Evolutionary conservation across 2,329 filamentous ascomycete species (phyloP), one percentile per base, ranked within the genome.

Genomic region (Penicillium verrucosum): DNA sequence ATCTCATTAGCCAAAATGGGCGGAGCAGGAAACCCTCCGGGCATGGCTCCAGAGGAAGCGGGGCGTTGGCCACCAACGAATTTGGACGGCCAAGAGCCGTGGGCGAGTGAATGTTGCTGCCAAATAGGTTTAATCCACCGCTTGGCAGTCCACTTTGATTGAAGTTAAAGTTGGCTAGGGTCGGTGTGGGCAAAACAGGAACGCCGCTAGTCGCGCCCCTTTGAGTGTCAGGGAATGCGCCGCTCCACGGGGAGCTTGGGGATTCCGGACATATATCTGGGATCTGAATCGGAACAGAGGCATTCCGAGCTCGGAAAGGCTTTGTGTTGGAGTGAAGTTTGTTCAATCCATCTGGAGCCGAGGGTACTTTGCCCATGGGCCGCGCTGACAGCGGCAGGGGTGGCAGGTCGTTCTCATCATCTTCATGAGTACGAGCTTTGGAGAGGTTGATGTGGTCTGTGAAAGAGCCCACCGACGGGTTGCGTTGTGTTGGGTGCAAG

Each of bases 1-100:
- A 92, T 53, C 94, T 87, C 90, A 99, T 96, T 43, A 99, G 81
- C 94, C 94, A 99, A 74, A 97, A 99, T 2, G 94, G 95, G 21
- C 94, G 87, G n/a, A 97, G 81, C 67, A 97, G 82, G 58, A 88
- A 87, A 40, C 95, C 91, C 36, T 89, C 90, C 1, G 94, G 94
- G 70, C 95, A 99, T 3, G 94, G 89, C 69, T 99, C 94, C 5
- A 99, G 81, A 0, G 91, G 85, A 23, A 88, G 82, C 12, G 92
- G 92, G 1, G 86, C 83, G 62, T 91, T 86, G 0, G 78, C 68
- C 12, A 80, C 78, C n/a, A 82, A 72, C 4, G 82, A 78, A 55
- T 88, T 87, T 3, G 87, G 85, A n/a, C 85, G 86, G 2, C 85
- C 86, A 0, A 89, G 85, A 4, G 76, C 80, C 46, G 77, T 78